Evolutionary conservation across 257 asterid genomes (phyloP).

Genomic region (Paulownia fortunei): DNA sequence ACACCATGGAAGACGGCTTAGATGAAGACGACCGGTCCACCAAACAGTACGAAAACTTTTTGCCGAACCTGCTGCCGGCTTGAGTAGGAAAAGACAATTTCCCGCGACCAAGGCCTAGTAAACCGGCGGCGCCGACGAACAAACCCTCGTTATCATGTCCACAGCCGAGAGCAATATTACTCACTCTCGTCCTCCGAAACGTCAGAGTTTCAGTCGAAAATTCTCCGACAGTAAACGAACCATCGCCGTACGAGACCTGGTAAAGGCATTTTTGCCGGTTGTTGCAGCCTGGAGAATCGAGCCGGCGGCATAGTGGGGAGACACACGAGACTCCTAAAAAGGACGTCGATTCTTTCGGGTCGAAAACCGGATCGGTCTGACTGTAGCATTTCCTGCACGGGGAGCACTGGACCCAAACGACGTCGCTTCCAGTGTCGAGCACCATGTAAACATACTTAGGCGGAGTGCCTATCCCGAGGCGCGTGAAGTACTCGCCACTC

Average conservation of each 20-base stretch:
- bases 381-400: slow-evolving; percentile 82
- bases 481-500: slow-evolving; percentile 97
- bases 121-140: slow-evolving; percentile 87
- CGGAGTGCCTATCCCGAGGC: slow-evolving; percentile 87
- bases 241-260: slow-evolving; percentile 90
- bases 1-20: slow-evolving; percentile 64
- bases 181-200: slow-evolving; percentile 53
- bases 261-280: slow-evolving; percentile 64
- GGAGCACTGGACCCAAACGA: slow-evolving; percentile 88
- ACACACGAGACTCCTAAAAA: slow-evolving; percentile 57
- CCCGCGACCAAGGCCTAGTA: slow-evolving; percentile 88
- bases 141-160: slow-evolving; percentile 91
- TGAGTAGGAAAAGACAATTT: slow-evolving; percentile 72
- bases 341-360: slow-evolving; percentile 60
- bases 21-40: slow-evolving; percentile 74
- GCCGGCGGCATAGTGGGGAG: slow-evolving; percentile 70
- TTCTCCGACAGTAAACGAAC: slow-evolving; percentile 83
- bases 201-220: slow-evolving; percentile 88
- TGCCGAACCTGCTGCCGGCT: slow-evolving; percentile 63
- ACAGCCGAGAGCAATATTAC: slow-evolving; percentile 72
- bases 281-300: slow-evolving; percentile 74
- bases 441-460: slow-evolving; percentile 70
- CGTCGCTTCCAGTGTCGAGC: slow-evolving; percentile 90
- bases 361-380: slow-evolving; percentile 84
- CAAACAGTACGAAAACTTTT: slow-evolving; percentile 77